Evolutionary conservation across 2,329 filamentous ascomycete species (phyloP), one percentile per base, ranked within the genome.

Genomic region (Didymella exigua): DNA sequence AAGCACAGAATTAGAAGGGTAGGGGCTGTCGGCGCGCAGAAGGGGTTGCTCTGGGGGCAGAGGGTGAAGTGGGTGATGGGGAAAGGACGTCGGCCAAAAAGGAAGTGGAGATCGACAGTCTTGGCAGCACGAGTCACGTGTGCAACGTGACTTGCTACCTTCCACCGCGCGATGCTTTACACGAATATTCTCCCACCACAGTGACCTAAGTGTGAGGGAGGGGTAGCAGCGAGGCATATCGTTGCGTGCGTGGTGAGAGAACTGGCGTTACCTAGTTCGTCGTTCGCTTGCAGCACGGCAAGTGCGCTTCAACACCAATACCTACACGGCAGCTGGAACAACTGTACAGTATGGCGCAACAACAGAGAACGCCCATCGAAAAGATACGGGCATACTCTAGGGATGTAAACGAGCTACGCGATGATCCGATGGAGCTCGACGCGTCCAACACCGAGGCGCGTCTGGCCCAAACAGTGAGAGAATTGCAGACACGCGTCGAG

Each of bases 401-500:
- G 10, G 59, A 65, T 19, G 46, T 60, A 6, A 61, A 61, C 31
- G 54, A 59, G 18, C 54, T 66, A n/a, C 65, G 68, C 11, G 65
- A 71, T 24, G 58, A 63, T 26, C 49, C 56, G n/a, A 74, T 75
- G 78, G 66, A 75, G 45, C 49, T 74, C 29, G 73, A 76, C 61
- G 63, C 66, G 56, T 68, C 71, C 13, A 60, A 76, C 50, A 80
- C 86, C 58, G 76, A 81, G 47, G 70, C 79, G 36, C 84, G 82
- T 65, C 77, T 93, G 38, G 84, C 90, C 53, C 82, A 84, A 49
- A 91, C 89, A 2, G 68, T 93, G 38, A 82, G 81, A 58, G 86
- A 89, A 68, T 82, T 93, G 1, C 85, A 89, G 69, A 74, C 75
- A 49, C 79, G 76, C 66, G 76, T 83, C 37, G 72, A 71, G 49